Conservation (phyloP, 1,139 yeast genomes). For the Hanseniaspora uvarum region DNA sequence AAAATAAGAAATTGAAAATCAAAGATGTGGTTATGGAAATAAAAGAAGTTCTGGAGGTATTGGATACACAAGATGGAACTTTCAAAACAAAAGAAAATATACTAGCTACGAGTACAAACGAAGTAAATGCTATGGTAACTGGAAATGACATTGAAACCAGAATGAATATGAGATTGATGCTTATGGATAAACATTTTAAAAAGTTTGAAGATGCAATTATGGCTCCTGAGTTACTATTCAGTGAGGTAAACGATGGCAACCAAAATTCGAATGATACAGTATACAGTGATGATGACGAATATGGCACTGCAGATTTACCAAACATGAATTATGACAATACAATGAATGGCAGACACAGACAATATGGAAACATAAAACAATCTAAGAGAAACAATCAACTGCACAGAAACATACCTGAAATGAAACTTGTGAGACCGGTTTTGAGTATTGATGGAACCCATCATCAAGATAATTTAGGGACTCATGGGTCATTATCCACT, state of each 20-base stretch:
- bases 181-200: slow-evolving; percentile 26
- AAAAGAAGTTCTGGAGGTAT: slow-evolving; percentile 40
- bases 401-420: slow-evolving; percentile 15
- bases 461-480: slow-evolving; percentile 27
- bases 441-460: slow-evolving; percentile 24
- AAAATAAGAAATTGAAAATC: slow-evolving; percentile 34
- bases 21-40: slow-evolving; percentile 42
- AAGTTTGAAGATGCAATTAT: slow-evolving; percentile 27
- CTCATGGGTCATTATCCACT: slow-evolving; percentile 36
- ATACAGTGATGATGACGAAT: slow-evolving; percentile 1
- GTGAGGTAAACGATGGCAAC: slow-evolving; percentile 24
- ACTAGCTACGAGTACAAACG: slow-evolving; percentile 26
- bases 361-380: background rate
- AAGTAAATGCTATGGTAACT: slow-evolving; percentile 26
- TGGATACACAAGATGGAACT: slow-evolving; percentile 22
- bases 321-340: background rate
- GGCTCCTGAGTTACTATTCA: slow-evolving; percentile 29
- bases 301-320: background rate
- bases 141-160: slow-evolving; percentile 25
- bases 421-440: slow-evolving; percentile 24
- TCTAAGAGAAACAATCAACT: background rate
- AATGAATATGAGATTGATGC: slow-evolving; percentile 24
- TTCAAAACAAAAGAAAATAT: slow-evolving; percentile 28
- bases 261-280: slow-evolving; percentile 7
- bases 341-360: slow-evolving; percentile 3